Evolutionary conservation across 129 eudicot genomes (phyloP).

Genomic region (Pulicaria dysenterica): DNA sequence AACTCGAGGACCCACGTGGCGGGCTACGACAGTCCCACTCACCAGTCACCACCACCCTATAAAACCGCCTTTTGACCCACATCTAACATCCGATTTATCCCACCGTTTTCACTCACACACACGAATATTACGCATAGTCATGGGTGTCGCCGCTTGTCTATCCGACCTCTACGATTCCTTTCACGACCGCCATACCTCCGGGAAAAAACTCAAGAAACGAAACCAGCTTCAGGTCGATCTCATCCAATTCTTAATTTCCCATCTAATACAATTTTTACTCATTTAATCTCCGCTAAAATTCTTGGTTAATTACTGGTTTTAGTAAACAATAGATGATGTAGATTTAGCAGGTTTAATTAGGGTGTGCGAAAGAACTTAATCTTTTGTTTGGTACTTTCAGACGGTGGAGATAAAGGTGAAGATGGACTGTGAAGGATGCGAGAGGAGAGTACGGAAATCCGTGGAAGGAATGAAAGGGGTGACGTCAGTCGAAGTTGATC

Average conservation of each 20-base stretch:
- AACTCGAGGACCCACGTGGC: constrained; percentile 29
- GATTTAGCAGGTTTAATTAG: too few relatives aligned
- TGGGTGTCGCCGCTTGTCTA: constrained; percentile 38
- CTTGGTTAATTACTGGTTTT: too few relatives aligned
- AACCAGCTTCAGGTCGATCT: constrained; percentile 47
- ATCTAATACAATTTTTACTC: too few relatives aligned
- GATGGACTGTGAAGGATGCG: constrained; percentile 77
- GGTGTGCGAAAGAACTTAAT: too few relatives aligned
- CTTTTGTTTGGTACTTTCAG: constrained; percentile 20
- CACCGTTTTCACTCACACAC: neutral
- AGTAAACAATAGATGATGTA: too few relatives aligned
- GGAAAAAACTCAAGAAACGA: constrained; percentile 41
- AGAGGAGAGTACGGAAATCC: constrained; percentile 56
- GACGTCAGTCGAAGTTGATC: constrained; percentile 45
- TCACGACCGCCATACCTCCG: neutral
- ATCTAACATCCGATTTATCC: neutral
- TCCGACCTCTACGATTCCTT: constrained; percentile 33
- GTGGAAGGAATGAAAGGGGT: constrained; percentile 68
- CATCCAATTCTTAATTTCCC: neutral
- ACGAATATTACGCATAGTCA: neutral
- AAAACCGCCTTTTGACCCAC: neutral
- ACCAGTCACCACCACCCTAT: neutral
- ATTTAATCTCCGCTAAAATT: too few relatives aligned
- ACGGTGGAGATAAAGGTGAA: constrained; percentile 63
- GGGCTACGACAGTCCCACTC: neutral